A percentile compares a stretch with the other conserved stretches of the same genome.
phyloP scores from a whole-genome alignment of 768 basidiomycete species.

The Auricularia cornea region DNA sequence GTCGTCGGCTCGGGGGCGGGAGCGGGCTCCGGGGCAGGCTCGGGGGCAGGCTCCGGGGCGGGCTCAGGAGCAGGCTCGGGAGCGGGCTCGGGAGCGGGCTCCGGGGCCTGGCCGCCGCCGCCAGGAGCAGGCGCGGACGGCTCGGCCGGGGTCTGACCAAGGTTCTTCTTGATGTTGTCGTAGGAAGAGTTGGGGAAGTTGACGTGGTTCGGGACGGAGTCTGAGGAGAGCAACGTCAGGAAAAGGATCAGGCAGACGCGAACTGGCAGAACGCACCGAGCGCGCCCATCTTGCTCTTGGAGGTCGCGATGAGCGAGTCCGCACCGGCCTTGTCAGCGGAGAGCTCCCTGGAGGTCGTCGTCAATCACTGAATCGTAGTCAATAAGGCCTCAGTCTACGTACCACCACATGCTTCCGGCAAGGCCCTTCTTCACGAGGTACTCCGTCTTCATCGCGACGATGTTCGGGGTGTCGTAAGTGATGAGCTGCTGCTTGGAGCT shows the following conservation, averaged over 20 bases:
- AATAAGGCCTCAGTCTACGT: background rate
- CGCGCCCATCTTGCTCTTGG: background rate
- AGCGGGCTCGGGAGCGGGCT: background rate
- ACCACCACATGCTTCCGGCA: slow-evolving; percentile 59
- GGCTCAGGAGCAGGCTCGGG: background rate
- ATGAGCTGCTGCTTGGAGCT: slow-evolving; percentile 45
- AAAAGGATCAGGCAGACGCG: background rate
- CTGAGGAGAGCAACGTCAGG: background rate
- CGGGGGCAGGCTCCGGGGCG: background rate
- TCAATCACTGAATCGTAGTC: background rate
- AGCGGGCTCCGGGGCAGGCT: background rate
- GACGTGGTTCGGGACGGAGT: background rate
- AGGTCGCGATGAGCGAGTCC: slow-evolving; percentile 46
- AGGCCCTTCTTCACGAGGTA: slow-evolving; percentile 56
- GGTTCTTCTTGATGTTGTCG: slow-evolving; percentile 42
- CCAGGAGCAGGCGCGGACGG: background rate
- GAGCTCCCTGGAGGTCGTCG: slow-evolving; percentile 16
- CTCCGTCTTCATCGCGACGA: slow-evolving; percentile 55
- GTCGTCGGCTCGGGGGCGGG: background rate
- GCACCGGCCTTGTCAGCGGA: slow-evolving; percentile 53
- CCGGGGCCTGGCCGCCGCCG: background rate
- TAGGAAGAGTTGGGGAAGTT: slow-evolving; percentile 64
- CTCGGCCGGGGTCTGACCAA: background rate
- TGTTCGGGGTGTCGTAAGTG: slow-evolving; percentile 67
- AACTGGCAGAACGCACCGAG: background rate